Base-by-base conservation (phyloP, 1,284 basidiomycete genomes). In the Neolentinus lepideus region DNA sequence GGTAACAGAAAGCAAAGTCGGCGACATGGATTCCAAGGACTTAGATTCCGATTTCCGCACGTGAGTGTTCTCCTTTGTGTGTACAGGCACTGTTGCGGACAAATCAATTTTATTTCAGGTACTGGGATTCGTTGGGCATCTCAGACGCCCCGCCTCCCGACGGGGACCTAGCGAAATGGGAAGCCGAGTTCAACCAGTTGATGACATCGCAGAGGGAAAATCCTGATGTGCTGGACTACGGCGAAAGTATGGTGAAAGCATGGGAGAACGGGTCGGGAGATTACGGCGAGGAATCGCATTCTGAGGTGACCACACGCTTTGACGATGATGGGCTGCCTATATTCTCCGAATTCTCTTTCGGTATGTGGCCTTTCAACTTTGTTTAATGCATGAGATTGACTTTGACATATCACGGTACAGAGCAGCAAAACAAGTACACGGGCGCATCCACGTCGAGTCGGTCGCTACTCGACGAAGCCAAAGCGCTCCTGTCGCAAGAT, bases 151-250 rank as follows among this genome's bases (percentile, higher is more conserved):
- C 81, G 1, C 80, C 82, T 1, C 79, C 75, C 47, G 71, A 75
- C 29, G 84, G 84, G 64, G 84, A 92, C 60, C 69, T 92, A 51
- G 83, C 86, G 2, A 87, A 87, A 67, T 96, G 93, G 93, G 94
- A 96, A 67, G 83, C 85, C 8, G 87, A 95, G 68, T 92, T 94
- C 64, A 90, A 89, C 57, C 86, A 92, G 62, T 71, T 90, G 38
- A 89, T 91, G 83, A 76, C 76, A 31, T 66, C 78, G 2, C 75
- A 84, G 57, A 78, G 84, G 33, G 84, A 88, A 22, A 85, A 88
- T 43, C 66, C 79, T 1, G 81, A 84, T 25, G 11, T 50, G 24
- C 69, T 71, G 53, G 83, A 87, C 62, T 86, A 84, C 57, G 80
- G 80, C 9, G 68, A 69, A 1, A 71, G 69, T 22, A 84, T 90